Evolutionary conservation across 129 eudicot genomes (phyloP), one percentile per base, ranked within the genome.

Genomic region (Pseudognaphalium luteoalbum): DNA sequence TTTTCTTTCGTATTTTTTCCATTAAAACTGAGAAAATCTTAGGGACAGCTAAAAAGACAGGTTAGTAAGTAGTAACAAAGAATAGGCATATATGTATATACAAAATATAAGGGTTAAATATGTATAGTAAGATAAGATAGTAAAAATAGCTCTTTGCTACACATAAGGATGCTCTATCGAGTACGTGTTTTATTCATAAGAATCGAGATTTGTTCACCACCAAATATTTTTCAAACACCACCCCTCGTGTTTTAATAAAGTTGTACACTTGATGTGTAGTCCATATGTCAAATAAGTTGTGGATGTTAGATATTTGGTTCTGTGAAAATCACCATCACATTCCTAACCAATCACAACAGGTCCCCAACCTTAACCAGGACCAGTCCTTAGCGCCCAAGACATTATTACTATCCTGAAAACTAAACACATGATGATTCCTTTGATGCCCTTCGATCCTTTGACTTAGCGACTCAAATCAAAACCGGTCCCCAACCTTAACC

Each of bases 401-500:
- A 25, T 25, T 32, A 70, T 47, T 50, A 70, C 14, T 28, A 70
- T 9, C 62, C 60, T 30, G 30, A 14, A 51, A 47, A 47, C n/a
- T 47, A 12, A 12, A 14, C 54, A 47, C 21, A 66, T 15, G 71
- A 37, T 50, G 54, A 19, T 67, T 67, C 2, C 29, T 37, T 35
- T 2, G 25, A 2, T 17, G 30, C 47, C 29, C 54, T 39, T 62
- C 37, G 51, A n/a, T 66, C 28, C 52, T 37, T 66, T 66, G 51
- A 35, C 52, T 66, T 7, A 9, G 32, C 14, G 2, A 62, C 29
- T 62, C n/a, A 39, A 39, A 67, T 41, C 33, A 67, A 35, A 35
- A 37, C 56, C 1, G 51, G 50, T 66, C 71, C 70, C 71, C 29
- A 34, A 66, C 41, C 63, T 17, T 28, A 52, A 54, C 50, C 44